A percentile compares a stretch with the other conserved stretches of the same genome.
Evolutionary conservation across 345 rosid species (phyloP).

Genomic region (Sonneratia caseolaris): DNA sequence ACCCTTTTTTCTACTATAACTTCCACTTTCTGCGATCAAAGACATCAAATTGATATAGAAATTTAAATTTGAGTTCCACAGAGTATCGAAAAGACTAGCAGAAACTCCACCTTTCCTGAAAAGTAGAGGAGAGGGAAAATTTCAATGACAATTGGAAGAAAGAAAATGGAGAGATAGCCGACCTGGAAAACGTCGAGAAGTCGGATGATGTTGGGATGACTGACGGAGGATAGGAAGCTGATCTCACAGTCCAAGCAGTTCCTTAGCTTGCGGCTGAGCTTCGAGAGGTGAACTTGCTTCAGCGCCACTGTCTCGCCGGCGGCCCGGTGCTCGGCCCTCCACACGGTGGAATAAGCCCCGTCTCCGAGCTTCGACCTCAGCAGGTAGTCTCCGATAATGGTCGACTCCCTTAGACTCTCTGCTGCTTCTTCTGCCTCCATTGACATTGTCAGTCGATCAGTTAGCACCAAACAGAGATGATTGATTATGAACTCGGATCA

Average conservation of each 20-base stretch:
- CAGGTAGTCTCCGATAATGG: constrained; percentile 19
- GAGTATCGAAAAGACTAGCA: no score
- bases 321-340: constrained; percentile 35
- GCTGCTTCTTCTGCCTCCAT: constrained; percentile 13
- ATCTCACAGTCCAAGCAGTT: constrained; percentile 42
- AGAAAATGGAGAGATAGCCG: not conserved
- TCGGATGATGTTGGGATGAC: constrained; percentile 55
- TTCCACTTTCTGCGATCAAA: no score
- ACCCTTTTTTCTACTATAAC: no score
- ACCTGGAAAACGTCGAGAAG: constrained; percentile 41
- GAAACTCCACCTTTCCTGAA: not conserved
- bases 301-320: constrained; percentile 45
- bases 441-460: not conserved
- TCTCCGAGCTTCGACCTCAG: constrained; percentile 44
- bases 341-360: constrained; percentile 35
- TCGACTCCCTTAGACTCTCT: constrained; percentile 1
- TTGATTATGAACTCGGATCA: not conserved
- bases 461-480: not conserved
- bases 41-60: no score
- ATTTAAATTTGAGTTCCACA: no score
- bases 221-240: constrained; percentile 43
- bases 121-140: no score
- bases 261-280: constrained; percentile 37
- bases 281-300: constrained; percentile 47
- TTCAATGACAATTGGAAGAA: not conserved